phyloP scores from a whole-genome alignment of 108 stramenopile genomes.

The Cyclostephanos tholiformis region DNA sequence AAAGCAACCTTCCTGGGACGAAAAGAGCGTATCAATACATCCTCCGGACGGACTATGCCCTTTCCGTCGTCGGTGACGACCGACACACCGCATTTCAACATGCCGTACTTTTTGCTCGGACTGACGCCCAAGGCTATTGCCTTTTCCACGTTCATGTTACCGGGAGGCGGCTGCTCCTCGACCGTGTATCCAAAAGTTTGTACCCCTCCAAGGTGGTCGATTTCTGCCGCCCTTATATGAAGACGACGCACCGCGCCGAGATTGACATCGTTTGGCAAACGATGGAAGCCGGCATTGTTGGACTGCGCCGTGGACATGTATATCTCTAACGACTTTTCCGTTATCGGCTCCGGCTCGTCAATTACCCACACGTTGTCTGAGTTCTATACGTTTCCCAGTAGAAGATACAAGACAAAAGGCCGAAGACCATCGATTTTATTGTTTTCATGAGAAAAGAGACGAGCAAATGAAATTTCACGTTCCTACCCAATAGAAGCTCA shows the following conservation, averaged over 20 bases:
- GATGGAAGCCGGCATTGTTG: slow-evolving; percentile 14
- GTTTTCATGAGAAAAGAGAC: not conserved
- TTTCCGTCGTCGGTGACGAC: slow-evolving; percentile 67
- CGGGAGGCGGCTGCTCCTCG: slow-evolving; percentile 68
- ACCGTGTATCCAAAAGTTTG: slow-evolving; percentile 83
- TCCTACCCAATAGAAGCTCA: slow-evolving; percentile 3
- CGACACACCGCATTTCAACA: slow-evolving; percentile 71
- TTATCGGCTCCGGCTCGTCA: slow-evolving; percentile 39
- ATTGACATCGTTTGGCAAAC: slow-evolving; percentile 38
- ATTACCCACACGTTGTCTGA: slow-evolving; percentile 72
- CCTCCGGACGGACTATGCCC: slow-evolving; percentile 55
- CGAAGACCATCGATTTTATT: not conserved
- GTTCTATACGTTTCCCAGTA: slow-evolving; percentile 11
- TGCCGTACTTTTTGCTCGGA: slow-evolving; percentile 65
- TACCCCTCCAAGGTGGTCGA: slow-evolving; percentile 75
- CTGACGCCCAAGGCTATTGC: slow-evolving; percentile 65
- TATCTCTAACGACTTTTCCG: not conserved
- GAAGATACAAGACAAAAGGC: not conserved
- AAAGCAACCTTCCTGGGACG: slow-evolving; percentile 69
- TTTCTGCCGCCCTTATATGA: slow-evolving; percentile 76
- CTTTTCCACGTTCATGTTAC: slow-evolving; percentile 67
- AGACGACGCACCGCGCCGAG: slow-evolving; percentile 21
- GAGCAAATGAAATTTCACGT: not conserved
- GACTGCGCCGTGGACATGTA: not conserved
- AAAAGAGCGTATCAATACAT: slow-evolving; percentile 54